These are phyloP conservation scores for Fusarium sp. DNA, from an alignment of 2,329 filamentous ascomycete genomes.

Conservation along the genomic window DNA sequence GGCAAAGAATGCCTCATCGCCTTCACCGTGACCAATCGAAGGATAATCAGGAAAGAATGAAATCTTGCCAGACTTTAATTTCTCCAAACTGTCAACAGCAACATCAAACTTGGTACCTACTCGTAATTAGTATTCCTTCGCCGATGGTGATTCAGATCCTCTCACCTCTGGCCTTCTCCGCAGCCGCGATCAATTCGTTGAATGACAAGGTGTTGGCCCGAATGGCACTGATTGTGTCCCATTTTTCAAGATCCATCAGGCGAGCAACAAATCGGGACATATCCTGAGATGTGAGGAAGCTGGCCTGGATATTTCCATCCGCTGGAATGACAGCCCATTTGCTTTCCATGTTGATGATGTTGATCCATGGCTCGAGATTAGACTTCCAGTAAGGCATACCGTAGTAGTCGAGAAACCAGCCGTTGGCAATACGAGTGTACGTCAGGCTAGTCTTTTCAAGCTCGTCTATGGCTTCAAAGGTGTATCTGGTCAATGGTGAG, in stretches of 20 bases:
- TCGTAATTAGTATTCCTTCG: rapidly evolving
- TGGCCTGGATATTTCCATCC: slow-evolving; percentile 15
- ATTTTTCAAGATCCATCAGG: slow-evolving; percentile 26
- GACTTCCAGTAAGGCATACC: slow-evolving; percentile 37
- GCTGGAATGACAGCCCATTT: slow-evolving; percentile 36
- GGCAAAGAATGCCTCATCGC: slow-evolving; percentile 33
- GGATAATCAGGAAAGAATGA: slow-evolving; percentile 37
- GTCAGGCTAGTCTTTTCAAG: slow-evolving; percentile 10
- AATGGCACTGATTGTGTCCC: slow-evolving; percentile 22
- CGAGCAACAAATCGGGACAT: slow-evolving; percentile 24
- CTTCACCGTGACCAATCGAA: slow-evolving; percentile 17
- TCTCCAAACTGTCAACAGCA: slow-evolving; percentile 29
- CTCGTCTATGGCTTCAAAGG: slow-evolving; percentile 34
- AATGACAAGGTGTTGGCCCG: slow-evolving; percentile 16
- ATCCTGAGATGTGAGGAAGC: slow-evolving; percentile 37
- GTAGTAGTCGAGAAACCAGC: slow-evolving; percentile 43
- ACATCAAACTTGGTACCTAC: slow-evolving; percentile 27
- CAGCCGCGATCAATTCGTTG: slow-evolving; percentile 11
- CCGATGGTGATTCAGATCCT: rapidly evolving
- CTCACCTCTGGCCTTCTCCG: slow-evolving; percentile 27
- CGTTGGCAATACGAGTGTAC: slow-evolving; percentile 34
- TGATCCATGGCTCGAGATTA: slow-evolving; percentile 37
- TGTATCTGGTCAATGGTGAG: slow-evolving; percentile 31
- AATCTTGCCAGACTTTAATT: slow-evolving; percentile 36
- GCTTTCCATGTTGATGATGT: slow-evolving; percentile 35